A percentile compares a stretch with the other conserved stretches of the same genome.
Conservation (phyloP, 805 yeast species). For the Jamesozyma piceae region DNA sequence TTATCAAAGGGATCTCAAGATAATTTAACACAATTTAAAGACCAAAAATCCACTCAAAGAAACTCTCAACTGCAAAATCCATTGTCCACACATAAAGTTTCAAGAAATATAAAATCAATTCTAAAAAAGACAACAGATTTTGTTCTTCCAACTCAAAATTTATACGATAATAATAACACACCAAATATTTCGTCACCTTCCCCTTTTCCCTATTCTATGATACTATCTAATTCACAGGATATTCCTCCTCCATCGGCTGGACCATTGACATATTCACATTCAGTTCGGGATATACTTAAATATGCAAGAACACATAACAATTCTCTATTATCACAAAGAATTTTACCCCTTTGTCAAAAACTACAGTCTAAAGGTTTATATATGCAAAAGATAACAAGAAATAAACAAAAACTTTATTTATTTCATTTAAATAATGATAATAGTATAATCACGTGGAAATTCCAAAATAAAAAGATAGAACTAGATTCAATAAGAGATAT, state of each 20-base stretch:
- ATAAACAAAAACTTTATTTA: conserved; percentile 17
- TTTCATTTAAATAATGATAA: conserved; percentile 17
- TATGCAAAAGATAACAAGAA: conserved; percentile 25
- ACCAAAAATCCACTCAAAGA: not conserved
- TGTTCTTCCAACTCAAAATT: not conserved
- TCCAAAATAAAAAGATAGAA: conserved; percentile 21
- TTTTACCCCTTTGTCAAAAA: conserved; percentile 6
- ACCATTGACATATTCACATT: conserved; percentile 20
- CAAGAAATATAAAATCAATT: not conserved
- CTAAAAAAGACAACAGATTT: conserved; percentile 3
- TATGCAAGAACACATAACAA: conserved; percentile 6
- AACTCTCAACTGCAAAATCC: not conserved
- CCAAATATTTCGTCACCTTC: too few relatives aligned
- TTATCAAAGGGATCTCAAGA: not conserved
- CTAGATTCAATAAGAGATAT: conserved; percentile 29
- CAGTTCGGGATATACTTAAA: conserved; percentile 11
- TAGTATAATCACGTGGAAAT: conserved; percentile 24
- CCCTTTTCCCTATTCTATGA: too few relatives aligned
- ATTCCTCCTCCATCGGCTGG: conserved; percentile 8
- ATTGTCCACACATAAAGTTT: not conserved
- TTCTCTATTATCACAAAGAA: conserved; percentile 5
- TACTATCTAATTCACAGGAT: not conserved
- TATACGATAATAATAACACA: not conserved
- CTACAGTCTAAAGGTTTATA: conserved; percentile 16
- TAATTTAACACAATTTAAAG: not conserved